phyloP scores from a whole-genome alignment of 2,329 filamentous ascomycete species.

The Pezicula radicicola region DNA sequence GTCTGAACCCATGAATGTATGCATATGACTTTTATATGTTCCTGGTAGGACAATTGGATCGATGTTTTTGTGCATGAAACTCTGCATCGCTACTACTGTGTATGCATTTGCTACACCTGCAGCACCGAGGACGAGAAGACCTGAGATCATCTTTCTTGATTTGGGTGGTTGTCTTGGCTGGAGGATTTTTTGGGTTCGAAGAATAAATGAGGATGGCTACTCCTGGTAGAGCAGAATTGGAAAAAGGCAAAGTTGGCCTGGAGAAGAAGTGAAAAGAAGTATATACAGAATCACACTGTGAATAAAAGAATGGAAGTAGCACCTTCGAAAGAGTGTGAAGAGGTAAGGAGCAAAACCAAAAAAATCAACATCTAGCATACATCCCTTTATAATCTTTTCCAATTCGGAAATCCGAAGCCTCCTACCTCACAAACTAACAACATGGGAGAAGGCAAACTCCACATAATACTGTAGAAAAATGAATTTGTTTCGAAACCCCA shows the following conservation, averaged over 20 bases:
- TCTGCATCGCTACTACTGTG: not conserved
- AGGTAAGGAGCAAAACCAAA: not conserved
- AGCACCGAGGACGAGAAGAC: not conserved
- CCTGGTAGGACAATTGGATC: slow-evolving; percentile 41
- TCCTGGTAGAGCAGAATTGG: not conserved
- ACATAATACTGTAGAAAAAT: not conserved
- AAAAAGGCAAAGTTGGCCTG: not conserved
- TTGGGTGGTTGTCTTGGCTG: not conserved
- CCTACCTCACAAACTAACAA: not conserved
- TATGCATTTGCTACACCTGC: slow-evolving; percentile 1
- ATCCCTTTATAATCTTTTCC: not conserved
- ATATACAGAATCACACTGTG: not conserved
- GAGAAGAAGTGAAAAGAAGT: not conserved
- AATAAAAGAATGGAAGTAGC: not conserved
- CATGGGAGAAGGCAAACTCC: not conserved
- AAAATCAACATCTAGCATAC: not conserved
- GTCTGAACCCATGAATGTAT: slow-evolving; percentile 43
- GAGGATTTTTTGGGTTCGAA: too few species aligned
- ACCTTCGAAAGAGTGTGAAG: not conserved
- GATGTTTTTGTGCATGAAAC: slow-evolving; percentile 42
- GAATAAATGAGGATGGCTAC: too few species aligned
- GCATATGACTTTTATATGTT: slow-evolving; percentile 37
- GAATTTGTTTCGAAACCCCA: not conserved
- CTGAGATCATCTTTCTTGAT: not conserved
- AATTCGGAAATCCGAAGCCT: not conserved